A percentile compares a stretch with the other conserved stretches of the same genome.
phyloP scores from a whole-genome alignment of 1,139 yeast species.

The Scheffersomyces segobiensis region DNA sequence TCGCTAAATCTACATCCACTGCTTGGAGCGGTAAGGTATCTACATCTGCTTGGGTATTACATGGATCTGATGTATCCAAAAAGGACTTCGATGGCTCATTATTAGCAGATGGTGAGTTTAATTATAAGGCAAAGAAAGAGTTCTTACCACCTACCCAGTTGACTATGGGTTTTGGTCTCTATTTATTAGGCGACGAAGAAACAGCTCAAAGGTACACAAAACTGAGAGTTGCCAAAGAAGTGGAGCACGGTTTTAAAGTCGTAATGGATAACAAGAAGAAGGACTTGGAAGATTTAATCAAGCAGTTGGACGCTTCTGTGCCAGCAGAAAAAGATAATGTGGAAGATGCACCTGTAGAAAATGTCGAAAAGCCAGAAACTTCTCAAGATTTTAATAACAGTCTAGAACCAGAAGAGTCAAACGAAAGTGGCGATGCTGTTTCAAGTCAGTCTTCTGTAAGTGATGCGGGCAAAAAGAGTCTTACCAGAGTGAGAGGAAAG shows the following conservation, averaged over 20 bases:
- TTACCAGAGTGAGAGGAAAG: constrained; percentile 68
- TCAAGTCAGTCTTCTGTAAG: constrained; percentile 2
- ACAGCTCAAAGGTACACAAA: constrained; percentile 44
- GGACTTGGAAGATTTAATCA: constrained; percentile 17
- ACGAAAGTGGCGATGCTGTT: constrained; percentile 5
- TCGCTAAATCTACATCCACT: constrained; percentile 74
- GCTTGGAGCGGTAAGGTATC: constrained; percentile 90
- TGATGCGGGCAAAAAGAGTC: not conserved
- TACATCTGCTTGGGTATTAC: constrained; percentile 82
- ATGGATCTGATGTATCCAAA: constrained; percentile 65
- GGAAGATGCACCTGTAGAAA: constrained; percentile 5
- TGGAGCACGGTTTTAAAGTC: constrained; percentile 47
- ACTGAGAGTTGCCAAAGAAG: constrained; percentile 37
- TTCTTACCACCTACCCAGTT: constrained; percentile 79
- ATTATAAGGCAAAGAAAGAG: constrained; percentile 56
- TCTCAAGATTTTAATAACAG: constrained; percentile 11
- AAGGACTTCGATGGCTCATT: constrained; percentile 65
- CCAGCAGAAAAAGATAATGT: constrained; percentile 16
- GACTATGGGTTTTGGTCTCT: constrained; percentile 85
- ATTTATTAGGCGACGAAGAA: constrained; percentile 69
- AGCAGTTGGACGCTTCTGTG: constrained; percentile 13
- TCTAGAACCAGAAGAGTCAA: constrained; percentile 11
- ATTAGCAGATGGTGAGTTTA: constrained; percentile 64
- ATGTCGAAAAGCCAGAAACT: constrained; percentile 10
- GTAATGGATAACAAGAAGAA: constrained; percentile 36